Evolutionary conservation across 495 filamentous ascomycete genomes (phyloP), one percentile per base, ranked within the genome.

Genomic region (Penicillium pancosmium): DNA sequence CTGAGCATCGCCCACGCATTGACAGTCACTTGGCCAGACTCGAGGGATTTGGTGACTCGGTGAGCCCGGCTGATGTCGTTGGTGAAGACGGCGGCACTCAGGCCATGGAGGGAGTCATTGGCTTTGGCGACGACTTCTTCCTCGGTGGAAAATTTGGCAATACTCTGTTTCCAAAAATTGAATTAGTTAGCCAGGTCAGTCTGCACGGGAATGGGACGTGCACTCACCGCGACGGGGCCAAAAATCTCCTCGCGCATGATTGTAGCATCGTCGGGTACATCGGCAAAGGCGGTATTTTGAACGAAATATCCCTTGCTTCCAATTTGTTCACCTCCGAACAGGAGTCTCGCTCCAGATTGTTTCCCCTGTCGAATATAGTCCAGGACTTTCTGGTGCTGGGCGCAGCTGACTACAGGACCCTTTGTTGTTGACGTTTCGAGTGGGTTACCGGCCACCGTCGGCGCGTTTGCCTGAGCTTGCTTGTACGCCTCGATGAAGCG

Each of bases 341-440:
- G 74, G n/a, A 96, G 71, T 11, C 78, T 88, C 5, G 91, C 92
- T 33, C 93, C 93, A 63, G 91, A 90, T 11, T 80, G 73, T 73
- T 89, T 88, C 0, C 89, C 93, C 15, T 84, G 68, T 50, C 89
- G 78, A 63, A 97, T 88, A 69, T 89, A 97, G 21, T 76, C 76
- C 23, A 95, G 80, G n/a, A 97, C 86, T n/a, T 85, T 80, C 52
- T 96, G 88, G 62, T 89, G 91, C 68, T 97, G 93, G 25, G 79
- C 74, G 67, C 86, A 88, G 11, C 87, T 92, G 43, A 95, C 86
- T 68, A 93, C 87, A 3, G 93, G 93, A 1, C 93, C 93, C 68
- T 96, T 91, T 73, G 59, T 64, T 1, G 91, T 93, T 13, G 73
- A 77, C 60, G 88, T 81, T 16, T 84, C 80, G 65, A 93, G 91